phyloP scores from a whole-genome alignment of 371 early-diverging fungal species.

The Mucor velutinosus region DNA sequence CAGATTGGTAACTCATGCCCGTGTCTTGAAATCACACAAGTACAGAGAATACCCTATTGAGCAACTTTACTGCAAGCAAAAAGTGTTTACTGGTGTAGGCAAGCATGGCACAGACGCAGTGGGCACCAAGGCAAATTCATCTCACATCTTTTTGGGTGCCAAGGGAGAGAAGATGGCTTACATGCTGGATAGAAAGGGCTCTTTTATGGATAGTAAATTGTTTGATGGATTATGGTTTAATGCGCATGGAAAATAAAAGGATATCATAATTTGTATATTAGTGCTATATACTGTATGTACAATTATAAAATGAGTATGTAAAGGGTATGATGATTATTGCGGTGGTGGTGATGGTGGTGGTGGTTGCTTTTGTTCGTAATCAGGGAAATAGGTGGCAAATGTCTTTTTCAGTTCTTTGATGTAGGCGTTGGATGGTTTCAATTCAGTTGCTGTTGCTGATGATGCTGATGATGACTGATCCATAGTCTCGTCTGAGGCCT shows the following conservation, averaged over 20 bases:
- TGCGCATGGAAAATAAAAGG: constrained; percentile 12
- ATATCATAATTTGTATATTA: background rate
- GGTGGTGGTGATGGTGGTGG: no score
- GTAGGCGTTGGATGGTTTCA: constrained; percentile 13
- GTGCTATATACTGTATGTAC: background rate
- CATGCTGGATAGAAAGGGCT: constrained; percentile 52
- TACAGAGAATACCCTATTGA: constrained; percentile 45
- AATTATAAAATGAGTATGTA: background rate
- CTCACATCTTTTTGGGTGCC: constrained; percentile 46
- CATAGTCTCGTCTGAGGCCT: background rate
- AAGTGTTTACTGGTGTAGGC: constrained; percentile 48
- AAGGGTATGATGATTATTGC: background rate
- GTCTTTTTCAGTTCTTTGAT: constrained; percentile 24
- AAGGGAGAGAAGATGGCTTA: constrained; percentile 48
- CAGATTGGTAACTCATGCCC: constrained; percentile 44
- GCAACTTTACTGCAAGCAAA: constrained; percentile 44
- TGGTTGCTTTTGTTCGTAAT: constrained; percentile 1
- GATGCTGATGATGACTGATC: background rate
- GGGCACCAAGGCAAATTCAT: constrained; percentile 36
- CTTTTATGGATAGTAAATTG: constrained; percentile 47
- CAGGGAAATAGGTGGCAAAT: constrained; percentile 15
- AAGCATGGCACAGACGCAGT: constrained; percentile 40
- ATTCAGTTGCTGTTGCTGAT: background rate
- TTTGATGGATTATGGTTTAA: constrained; percentile 52
- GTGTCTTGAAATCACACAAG: constrained; percentile 35